Evolutionary conservation across 2,329 filamentous ascomycete species (phyloP), one percentile per base, ranked within the genome.

Genomic region (Colletotrichum magnum): DNA sequence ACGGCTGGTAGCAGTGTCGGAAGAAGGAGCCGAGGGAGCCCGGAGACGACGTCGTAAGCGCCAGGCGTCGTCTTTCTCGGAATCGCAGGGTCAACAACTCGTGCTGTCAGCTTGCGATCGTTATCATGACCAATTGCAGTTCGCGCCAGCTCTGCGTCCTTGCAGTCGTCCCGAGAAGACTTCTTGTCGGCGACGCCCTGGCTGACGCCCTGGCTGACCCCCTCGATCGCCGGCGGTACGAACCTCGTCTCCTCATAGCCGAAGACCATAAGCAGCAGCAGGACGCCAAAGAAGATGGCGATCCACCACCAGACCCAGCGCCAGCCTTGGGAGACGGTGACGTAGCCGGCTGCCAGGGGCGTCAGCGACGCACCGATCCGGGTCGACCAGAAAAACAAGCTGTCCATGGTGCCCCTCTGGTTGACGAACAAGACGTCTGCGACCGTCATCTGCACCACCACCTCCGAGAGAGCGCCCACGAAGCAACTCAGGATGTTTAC

Each of bases 301-400:
- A 74, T 80, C 78, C 79, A 86, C 83, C 83, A 86, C 79, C 80
- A 87, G 1, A 82, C 77, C 83, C 83, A 87, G 13, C 84, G 77
- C 85, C 86, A 88, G 0, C 83, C 84, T 58, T 72, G 73, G 13
- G 52, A 57, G 5, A 59, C 51, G 9, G 74, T 68, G 21, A 77
- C 75, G 70, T 80, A 84, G 18, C 83, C 82, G 7, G 82, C 74
- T 24, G 79, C 77, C 6, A 85, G 73, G 0, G 81, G 78, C 0
- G 77, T 79, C 1, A 87, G 74, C 6, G 77, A 81, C 2, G 77
- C 53, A 6, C 53, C 53, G 18, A 56, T 56, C 2, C 53, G 28
- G 15, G 53, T 56, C 21, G 53, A 56, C 68, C 78, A 82, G 64
- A 83, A 75, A 68, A 84, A 88, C 12, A 85, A 77, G 0, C 76